Percentiles rank a stretch among this genome's conserved stretches.
phyloP scores from a whole-genome alignment of 2,329 filamentous ascomycete species.

The Talaromyces atroroseus region DNA sequence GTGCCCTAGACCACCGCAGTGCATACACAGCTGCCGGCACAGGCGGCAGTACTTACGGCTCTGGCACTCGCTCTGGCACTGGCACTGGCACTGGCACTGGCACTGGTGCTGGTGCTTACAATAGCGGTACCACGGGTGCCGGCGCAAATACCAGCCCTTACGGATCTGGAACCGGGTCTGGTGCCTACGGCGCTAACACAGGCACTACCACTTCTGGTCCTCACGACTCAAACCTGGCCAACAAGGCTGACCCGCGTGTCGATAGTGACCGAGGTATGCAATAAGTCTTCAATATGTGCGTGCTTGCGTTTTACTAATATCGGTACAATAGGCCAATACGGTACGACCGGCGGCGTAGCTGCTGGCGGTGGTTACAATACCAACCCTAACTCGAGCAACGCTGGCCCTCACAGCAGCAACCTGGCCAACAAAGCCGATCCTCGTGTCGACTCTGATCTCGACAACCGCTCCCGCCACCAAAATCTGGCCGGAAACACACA shows the following conservation, averaged over 20 bases:
- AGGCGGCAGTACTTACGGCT: background rate
- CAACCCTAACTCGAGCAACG: constrained; percentile 24
- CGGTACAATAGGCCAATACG: constrained; percentile 16
- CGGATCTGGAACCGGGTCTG: too few species aligned
- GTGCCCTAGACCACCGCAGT: constrained; percentile 11
- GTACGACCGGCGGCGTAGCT: constrained; percentile 9
- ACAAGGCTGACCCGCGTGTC: constrained; percentile 31
- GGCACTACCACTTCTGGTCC: constrained; percentile 23
- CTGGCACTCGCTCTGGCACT: constrained; percentile 2
- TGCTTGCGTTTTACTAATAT: background rate
- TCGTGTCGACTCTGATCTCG: constrained; percentile 38
- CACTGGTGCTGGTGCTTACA: constrained; percentile 1
- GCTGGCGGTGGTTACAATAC: constrained; percentile 9
- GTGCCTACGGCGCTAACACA: too few species aligned
- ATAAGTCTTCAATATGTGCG: background rate
- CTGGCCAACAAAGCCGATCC: constrained; percentile 28
- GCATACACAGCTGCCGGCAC: constrained; percentile 2
- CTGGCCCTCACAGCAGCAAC: constrained; percentile 33
- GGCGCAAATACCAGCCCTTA: background rate
- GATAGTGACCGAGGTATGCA: constrained; percentile 22
- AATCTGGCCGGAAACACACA: constrained; percentile 9
- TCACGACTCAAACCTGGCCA: constrained; percentile 33
- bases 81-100: constrained; percentile 1
- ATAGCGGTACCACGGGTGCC: background rate
- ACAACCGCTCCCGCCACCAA: constrained; percentile 14